A percentile compares a stretch with the other conserved stretches of the same genome.
phyloP scores from a whole-genome alignment of 2,329 filamentous ascomycete species.

The Nothopassalora personata region DNA sequence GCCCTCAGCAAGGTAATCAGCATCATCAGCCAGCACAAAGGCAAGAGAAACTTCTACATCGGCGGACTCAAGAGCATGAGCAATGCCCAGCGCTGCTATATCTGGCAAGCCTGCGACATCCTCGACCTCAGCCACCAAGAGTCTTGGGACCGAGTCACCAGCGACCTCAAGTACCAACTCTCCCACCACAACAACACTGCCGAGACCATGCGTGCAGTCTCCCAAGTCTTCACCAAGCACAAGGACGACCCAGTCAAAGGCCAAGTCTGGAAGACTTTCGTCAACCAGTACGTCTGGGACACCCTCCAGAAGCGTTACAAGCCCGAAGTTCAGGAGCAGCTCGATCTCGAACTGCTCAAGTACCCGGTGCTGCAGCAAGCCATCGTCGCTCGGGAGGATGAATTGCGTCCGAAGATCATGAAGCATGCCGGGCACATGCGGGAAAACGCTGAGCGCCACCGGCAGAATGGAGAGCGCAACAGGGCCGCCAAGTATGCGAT shows the following conservation, averaged over 20 bases:
- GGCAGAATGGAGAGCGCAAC: neutral
- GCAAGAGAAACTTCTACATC: constrained; percentile 1
- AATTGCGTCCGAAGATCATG: constrained; percentile 2
- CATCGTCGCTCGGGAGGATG: neutral
- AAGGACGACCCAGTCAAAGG: neutral
- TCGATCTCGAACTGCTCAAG: neutral
- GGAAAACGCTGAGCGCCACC: neutral
- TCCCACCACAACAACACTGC: constrained; percentile 5
- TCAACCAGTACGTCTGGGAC: constrained; percentile 13
- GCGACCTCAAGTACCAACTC: constrained; percentile 1
- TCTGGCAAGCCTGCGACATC: constrained; percentile 7
- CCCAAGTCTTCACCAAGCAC: constrained; percentile 1
- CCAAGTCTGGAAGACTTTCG: constrained; percentile 3
- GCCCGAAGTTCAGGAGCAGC: neutral
- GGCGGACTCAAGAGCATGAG: neutral
- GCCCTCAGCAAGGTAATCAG: constrained; percentile 8
- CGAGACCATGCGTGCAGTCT: neutral
- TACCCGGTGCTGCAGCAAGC: neutral
- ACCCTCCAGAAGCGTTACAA: neutral
- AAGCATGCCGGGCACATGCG: neutral
- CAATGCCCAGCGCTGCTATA: neutral
- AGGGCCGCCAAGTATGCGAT: neutral
- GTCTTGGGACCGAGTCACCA: neutral
- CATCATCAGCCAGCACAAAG: neutral
- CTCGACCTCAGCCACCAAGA: constrained; percentile 1